phyloP scores from a whole-genome alignment of 257 asterid genomes.

The Coffea eugenioides region DNA sequence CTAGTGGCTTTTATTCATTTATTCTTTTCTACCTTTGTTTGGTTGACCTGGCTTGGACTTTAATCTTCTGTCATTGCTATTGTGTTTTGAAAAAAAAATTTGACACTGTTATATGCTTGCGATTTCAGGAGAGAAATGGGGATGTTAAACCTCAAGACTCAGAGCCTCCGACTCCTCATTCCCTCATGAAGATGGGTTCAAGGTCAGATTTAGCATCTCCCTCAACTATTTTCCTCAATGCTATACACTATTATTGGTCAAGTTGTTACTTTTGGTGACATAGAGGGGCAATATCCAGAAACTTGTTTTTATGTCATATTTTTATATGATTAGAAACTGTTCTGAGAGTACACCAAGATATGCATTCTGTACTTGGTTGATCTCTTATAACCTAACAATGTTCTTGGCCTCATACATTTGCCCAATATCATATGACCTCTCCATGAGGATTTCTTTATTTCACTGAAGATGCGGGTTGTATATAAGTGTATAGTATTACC shows the following conservation, averaged over 20 bases:
- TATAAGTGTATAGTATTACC: background rate
- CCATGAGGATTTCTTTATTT: background rate
- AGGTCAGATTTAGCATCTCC: slow-evolving; percentile 46
- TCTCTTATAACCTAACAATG: background rate
- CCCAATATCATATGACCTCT: background rate
- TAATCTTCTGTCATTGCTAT: background rate
- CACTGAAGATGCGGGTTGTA: background rate
- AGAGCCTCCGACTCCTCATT: slow-evolving; percentile 79
- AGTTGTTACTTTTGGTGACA: background rate
- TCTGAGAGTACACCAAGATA: background rate
- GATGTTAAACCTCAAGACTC: slow-evolving; percentile 63
- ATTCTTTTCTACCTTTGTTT: background rate
- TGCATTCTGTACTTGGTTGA: background rate
- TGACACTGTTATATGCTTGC: slow-evolving; percentile 16
- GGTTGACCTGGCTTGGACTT: background rate
- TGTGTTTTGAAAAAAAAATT: background rate
- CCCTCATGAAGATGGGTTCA: slow-evolving; percentile 61
- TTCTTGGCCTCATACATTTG: slow-evolving; percentile 6
- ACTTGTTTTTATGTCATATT: background rate
- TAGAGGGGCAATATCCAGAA: background rate
- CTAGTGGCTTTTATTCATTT: background rate
- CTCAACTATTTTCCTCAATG: background rate
- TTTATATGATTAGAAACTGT: background rate
- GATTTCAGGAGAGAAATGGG: slow-evolving; percentile 73
- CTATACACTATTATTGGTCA: background rate